phyloP scores from a whole-genome alignment of 768 basidiomycete species.

The Suillus fuscotomentosus region DNA sequence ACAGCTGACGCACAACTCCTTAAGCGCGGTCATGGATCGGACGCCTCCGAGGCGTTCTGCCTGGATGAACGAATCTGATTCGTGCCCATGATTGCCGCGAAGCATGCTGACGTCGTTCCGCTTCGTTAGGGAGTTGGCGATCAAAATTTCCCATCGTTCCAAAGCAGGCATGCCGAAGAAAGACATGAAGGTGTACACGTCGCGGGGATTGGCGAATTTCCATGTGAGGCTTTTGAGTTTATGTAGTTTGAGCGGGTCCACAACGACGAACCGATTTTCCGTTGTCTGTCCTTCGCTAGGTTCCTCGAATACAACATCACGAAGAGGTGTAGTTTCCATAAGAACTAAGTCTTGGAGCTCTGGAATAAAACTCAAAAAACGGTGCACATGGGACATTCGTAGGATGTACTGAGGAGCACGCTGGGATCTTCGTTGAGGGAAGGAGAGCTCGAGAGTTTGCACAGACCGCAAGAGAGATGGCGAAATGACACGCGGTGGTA shows the following conservation, averaged over 20 bases:
- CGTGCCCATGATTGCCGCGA: constrained; percentile 29
- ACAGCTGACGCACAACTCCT: constrained; percentile 44
- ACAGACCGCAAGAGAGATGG: constrained; percentile 37
- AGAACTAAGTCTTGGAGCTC: constrained; percentile 43
- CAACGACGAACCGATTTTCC: constrained; percentile 12
- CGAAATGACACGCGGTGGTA: constrained; percentile 40
- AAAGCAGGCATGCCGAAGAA: constrained; percentile 40
- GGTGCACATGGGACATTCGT: constrained; percentile 40
- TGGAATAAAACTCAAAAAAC: constrained; percentile 36
- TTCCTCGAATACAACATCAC: constrained; percentile 28
- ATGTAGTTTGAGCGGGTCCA: constrained; percentile 31
- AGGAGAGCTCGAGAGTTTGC: constrained; percentile 41
- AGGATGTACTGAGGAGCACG: constrained; percentile 31
- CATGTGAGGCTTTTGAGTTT: constrained; percentile 46
- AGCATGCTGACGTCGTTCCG: constrained; percentile 25
- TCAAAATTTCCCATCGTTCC: constrained; percentile 42
- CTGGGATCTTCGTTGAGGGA: constrained; percentile 29
- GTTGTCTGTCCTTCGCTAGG: constrained; percentile 11
- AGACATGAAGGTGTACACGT: constrained; percentile 43
- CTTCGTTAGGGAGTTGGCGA: constrained; percentile 34
- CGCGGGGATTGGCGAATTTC: constrained; percentile 43
- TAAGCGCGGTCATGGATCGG: constrained; percentile 31
- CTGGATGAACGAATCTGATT: constrained; percentile 30
- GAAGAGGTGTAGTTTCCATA: constrained; percentile 40
- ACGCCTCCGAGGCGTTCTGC: constrained; percentile 25